phyloP scores from a whole-genome alignment of 768 basidiomycete species.

The Tulasnella sp. region DNA sequence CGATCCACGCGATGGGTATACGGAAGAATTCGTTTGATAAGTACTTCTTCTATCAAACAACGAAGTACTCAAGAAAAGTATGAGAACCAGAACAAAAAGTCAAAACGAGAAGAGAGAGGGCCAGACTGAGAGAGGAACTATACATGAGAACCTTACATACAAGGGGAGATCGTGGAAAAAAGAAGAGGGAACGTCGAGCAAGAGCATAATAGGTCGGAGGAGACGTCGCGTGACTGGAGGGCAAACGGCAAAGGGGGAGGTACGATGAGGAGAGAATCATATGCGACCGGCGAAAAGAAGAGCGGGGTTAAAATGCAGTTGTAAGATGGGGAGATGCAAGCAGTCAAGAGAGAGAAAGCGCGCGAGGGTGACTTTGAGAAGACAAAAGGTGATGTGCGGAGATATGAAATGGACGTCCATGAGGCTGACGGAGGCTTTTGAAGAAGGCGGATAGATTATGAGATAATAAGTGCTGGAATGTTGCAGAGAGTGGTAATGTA shows the following conservation, averaged over 20 bases:
- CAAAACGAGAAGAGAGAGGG: not conserved
- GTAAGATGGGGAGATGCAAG: constrained; percentile 11
- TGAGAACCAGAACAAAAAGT: not conserved
- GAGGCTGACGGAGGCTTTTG: not conserved
- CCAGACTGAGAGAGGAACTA: constrained; percentile 17
- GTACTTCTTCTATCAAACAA: constrained; percentile 4
- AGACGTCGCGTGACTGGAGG: constrained; percentile 40
- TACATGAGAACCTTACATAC: constrained; percentile 12
- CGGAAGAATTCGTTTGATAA: not conserved
- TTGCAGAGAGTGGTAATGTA: constrained; percentile 36
- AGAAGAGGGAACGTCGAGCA: not conserved
- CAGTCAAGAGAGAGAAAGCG: not conserved
- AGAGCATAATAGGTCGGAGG: constrained; percentile 19
- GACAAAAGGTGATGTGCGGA: not conserved
- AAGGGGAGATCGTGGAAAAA: constrained; percentile 7
- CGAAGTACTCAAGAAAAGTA: not conserved
- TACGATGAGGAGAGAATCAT: not conserved
- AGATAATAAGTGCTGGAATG: constrained; percentile 38
- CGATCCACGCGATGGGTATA: not conserved
- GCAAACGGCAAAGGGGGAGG: not conserved
- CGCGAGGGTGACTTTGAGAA: not conserved
- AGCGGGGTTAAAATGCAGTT: constrained; percentile 20
- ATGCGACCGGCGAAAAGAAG: constrained; percentile 18
- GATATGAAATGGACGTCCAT: constrained; percentile 7
- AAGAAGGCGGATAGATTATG: constrained; percentile 28